Conservation (phyloP, 352 stramenopile species). For the Phytopythium sindhum region DNA sequence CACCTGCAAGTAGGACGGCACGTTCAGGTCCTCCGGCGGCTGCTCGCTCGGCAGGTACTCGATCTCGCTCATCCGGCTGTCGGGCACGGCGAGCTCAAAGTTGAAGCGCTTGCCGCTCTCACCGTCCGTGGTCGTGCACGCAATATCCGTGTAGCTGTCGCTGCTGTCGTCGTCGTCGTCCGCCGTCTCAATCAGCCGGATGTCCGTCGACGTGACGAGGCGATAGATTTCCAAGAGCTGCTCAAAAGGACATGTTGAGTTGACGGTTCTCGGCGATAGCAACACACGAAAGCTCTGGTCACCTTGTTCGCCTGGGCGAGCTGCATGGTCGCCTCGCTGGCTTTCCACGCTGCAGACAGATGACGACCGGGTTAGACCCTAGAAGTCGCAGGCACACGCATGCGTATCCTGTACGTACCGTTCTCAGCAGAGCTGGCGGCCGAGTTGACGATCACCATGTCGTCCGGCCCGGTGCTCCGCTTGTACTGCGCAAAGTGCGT, state of each 20-base stretch:
- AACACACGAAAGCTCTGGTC: background rate
- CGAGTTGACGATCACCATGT: conserved; percentile 33
- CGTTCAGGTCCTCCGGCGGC: conserved; percentile 41
- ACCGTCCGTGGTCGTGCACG: conserved; percentile 65
- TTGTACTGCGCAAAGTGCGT: conserved; percentile 48
- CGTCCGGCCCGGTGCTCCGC: conserved; percentile 31
- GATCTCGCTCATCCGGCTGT: conserved; percentile 62
- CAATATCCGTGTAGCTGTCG: conserved; percentile 58
- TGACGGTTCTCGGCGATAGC: background rate
- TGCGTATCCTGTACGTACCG: conserved; percentile 11
- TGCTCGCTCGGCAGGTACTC: conserved; percentile 76
- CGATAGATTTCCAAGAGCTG: conserved; percentile 79
- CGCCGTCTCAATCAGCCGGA: conserved; percentile 60
- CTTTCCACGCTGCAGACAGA: conserved; percentile 22
- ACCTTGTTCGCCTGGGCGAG: conserved; percentile 76
- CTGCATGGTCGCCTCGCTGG: conserved; percentile 45
- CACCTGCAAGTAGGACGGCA: conserved; percentile 75
- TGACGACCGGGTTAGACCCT: background rate
- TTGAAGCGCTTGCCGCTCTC: conserved; percentile 62
- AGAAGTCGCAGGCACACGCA: background rate
- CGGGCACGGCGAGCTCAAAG: conserved; percentile 73
- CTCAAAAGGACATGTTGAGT: conserved; percentile 5
- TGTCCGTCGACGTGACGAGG: conserved; percentile 71
- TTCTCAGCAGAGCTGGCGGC: conserved; percentile 22
- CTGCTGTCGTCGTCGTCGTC: conserved; percentile 45